A percentile compares a stretch with the other conserved stretches of the same genome.
These are phyloP conservation scores for Waitea zeae DNA, from an alignment of 1,284 basidiomycete species.

Conservation along the genomic window DNA sequence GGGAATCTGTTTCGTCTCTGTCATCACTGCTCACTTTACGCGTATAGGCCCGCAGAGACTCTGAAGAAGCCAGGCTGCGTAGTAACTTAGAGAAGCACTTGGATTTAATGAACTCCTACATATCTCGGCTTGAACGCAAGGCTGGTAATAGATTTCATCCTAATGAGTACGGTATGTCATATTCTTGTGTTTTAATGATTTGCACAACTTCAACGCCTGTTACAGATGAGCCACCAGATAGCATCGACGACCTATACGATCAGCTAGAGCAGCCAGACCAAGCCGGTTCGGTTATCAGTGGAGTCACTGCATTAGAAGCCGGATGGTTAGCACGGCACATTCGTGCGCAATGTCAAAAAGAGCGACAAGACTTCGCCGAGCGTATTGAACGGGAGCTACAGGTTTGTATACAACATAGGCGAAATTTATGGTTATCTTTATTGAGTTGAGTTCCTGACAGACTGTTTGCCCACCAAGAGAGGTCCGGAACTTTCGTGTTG, in stretches of 20 bases:
- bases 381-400: conserved; percentile 57
- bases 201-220: conserved; percentile 1
- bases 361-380: conserved; percentile 29
- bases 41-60: conserved; percentile 32
- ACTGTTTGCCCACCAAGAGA: conserved; percentile 58
- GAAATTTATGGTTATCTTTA: conserved; percentile 5
- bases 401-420: conserved; percentile 21
- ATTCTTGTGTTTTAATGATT: not conserved
- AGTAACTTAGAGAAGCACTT: conserved; percentile 34
- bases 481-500: conserved; percentile 67
- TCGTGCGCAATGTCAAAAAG: conserved; percentile 27
- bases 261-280: conserved; percentile 34
- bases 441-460: conserved; percentile 19
- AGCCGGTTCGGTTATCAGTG: conserved; percentile 12
- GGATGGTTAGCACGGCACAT: conserved; percentile 49
- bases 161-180: conserved; percentile 25
- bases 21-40: not conserved
- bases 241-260: conserved; percentile 49
- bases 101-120: conserved; percentile 27
- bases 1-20: conserved; percentile 7
- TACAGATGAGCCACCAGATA: conserved; percentile 31
- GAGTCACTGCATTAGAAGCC: conserved; percentile 27
- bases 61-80: conserved; percentile 33
- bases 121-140: conserved; percentile 36
- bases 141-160: conserved; percentile 23